Base-by-base conservation (phyloP, 2,329 filamentous ascomycete genomes). In the Ophiocordyceps sinensis region DNA sequence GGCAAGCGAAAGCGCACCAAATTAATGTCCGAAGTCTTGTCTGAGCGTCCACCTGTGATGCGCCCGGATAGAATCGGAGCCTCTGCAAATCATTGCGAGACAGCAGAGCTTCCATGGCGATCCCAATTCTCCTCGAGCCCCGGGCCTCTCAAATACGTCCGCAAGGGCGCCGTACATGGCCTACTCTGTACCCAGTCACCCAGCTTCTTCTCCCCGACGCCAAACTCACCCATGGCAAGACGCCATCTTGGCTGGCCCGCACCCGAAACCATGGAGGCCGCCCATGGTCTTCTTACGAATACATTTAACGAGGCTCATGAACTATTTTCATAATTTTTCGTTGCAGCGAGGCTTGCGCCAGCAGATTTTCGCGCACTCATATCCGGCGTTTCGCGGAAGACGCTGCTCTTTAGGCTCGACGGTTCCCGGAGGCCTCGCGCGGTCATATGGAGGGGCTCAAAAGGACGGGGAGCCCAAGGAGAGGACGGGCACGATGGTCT, bases 311-410 rank as follows among this genome's bases (percentile, higher is more conserved):
- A 46, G 39, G 32, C 41, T 42, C 40, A 44, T 40, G 43, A 44
- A 36, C 39, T 44, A 44, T 37, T 39, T 44, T 40, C 43, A 42
- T 42, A 19, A 28, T 36, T 44, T 42, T 15, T 14, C 11, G 12
- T 35, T 40, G 9, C 26, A 41, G 37, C 40, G 38, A 41, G 28
- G 39, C 39, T 38, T 39, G 30, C 39, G 17, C 13, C 23, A 21
- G 36, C 28, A 38, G 28, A 3, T 37, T 37, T 39, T 39, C 43
- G 42, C 42, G 15, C 28, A 29, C 40, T 42, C 41, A 44, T 47
- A 43, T 47, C 38, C 37, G 49, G 50, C 48, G 50, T 51, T 52
- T 35, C 5, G 34, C 44, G 46, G 43, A 30, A 36, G 34, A 11
- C 29, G 23, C 43, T 26, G 23, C 42, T 39, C 43, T 44, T 41